These are phyloP conservation scores for Peribolospora baueri DNA, from an alignment of 768 basidiomycete genomes.

Conservation along the genomic window DNA sequence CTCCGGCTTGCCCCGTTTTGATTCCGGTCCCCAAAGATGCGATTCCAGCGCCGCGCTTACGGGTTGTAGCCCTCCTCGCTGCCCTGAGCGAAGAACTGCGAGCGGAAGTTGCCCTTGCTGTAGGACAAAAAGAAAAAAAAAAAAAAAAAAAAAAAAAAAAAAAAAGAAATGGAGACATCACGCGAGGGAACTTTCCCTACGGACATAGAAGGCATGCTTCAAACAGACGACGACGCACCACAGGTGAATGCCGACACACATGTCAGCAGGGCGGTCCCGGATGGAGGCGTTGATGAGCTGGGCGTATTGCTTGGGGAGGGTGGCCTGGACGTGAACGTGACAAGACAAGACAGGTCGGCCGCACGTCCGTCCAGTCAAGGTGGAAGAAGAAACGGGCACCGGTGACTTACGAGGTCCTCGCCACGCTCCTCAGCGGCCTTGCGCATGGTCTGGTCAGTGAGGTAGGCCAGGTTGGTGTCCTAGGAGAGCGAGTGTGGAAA, in stretches of 20 bases:
- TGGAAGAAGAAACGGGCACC: too few relatives aligned
- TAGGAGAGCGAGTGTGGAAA: too few relatives aligned
- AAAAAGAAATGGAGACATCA: too few relatives aligned
- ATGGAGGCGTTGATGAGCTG: slow-evolving; percentile 9
- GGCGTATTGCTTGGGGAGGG: slow-evolving; percentile 10
- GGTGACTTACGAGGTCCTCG: slow-evolving; percentile 5
- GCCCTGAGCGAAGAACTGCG: neutral
- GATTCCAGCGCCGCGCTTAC: too few relatives aligned
- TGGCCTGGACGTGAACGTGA: neutral
- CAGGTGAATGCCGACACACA: slow-evolving; percentile 9
- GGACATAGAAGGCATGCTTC: too few relatives aligned
- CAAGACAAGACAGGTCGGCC: too few relatives aligned
- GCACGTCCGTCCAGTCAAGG: too few relatives aligned
- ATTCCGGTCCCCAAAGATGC: too few relatives aligned
- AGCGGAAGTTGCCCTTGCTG: slow-evolving; percentile 8
- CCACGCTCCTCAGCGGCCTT: slow-evolving; percentile 8
- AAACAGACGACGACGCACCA: neutral
- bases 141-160: too few relatives aligned
- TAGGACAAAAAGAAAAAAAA: too few relatives aligned
- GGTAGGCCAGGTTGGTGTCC: slow-evolving; percentile 12
- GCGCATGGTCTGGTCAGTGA: slow-evolving; percentile 9
- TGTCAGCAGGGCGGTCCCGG: slow-evolving; percentile 5
- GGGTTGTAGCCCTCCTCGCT: neutral
- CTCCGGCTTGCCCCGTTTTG: too few relatives aligned
- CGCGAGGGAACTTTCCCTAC: too few relatives aligned